A percentile compares a stretch with the other conserved stretches of the same genome.
phyloP scores from a whole-genome alignment of 257 asterid genomes.

The Primulina huaijiensis region DNA sequence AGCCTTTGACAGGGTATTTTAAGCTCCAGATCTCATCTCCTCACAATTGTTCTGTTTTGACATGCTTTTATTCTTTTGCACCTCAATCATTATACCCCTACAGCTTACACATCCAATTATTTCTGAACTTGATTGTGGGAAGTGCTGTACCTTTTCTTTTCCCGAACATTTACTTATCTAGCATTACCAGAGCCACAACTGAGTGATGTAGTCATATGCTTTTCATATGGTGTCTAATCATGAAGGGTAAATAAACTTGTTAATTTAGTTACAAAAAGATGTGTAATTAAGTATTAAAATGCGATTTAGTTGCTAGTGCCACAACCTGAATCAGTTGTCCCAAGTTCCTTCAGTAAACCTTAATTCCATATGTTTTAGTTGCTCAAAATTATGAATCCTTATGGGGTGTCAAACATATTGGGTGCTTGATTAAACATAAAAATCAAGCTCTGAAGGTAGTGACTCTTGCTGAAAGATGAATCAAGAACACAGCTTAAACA shows the following conservation, averaged over 20 bases:
- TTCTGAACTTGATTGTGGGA: conserved; percentile 3
- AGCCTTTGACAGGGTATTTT: conserved; percentile 46
- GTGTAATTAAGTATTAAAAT: not conserved
- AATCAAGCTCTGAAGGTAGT: conserved; percentile 6
- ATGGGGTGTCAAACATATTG: not conserved
- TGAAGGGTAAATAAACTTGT: conserved; percentile 3
- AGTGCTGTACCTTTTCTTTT: conserved; percentile 10
- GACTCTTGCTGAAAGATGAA: conserved; percentile 10
- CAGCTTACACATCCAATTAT: conserved; percentile 1
- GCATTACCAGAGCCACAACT: conserved; percentile 6
- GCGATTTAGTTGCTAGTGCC: conserved; percentile 1
- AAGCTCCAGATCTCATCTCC: conserved; percentile 12
- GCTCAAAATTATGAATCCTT: not conserved
- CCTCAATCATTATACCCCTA: conserved; percentile 17
- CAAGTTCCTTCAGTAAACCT: not conserved
- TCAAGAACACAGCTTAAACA: not conserved
- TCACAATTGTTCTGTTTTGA: conserved; percentile 28
- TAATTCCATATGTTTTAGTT: not conserved
- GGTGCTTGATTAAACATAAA: not conserved
- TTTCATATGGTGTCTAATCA: not conserved
- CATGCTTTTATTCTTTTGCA: conserved; percentile 16
- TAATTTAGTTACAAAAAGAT: conserved; percentile 3
- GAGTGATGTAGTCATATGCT: not conserved
- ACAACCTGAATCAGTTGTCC: conserved; percentile 12
- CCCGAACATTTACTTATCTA: conserved; percentile 16